Base-by-base conservation (phyloP, 306 rosid genomes). In the Pueraria montana region DNA sequence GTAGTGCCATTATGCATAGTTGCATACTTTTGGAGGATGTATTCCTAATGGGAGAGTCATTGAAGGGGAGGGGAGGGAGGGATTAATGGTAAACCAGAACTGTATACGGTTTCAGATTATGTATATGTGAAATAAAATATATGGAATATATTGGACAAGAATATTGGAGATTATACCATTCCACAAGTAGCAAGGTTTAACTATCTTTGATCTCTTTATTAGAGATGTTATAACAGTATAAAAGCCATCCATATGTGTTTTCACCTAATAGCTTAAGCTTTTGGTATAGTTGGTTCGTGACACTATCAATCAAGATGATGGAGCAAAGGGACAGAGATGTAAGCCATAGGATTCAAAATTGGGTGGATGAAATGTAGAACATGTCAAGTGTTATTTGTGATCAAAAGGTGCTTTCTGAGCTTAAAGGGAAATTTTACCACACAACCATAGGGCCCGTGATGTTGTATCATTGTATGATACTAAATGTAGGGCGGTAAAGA, bases 231-330 rank as follows among this genome's bases (percentile, higher is more conserved):
- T 13, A 13, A 13, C 53, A 48, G n/a, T 46, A 46, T 46, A 46
- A 46, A 46, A 46, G 52, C 52, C 17, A 3, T 46, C 52, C 16
- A 46, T 43, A 40, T 43, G 48, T 43, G 48, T 43, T 43, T 43
- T 43, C 13, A 43, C 48, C 48, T 43, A 11, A 43, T 43, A 9
- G 48, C 42, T 55, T 53, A 40, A 36, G 61, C 34, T 58, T 80
- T 69, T 71, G 14, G 46, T 24, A 58, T 56, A 73, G 34, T 80
- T 59, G 45, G 73, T 59, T 80, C 43, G 34, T 49, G 65, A 36
- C 64, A 45, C 40, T 34, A 69, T 24, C 46, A 55, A 55, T 48
- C 32, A 27, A 34, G 40, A 34, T 34, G 40, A 34, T 34, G 40
- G 40, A 34, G 40, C 40, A 34, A 72, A 71, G 59, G 48, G 77